These are phyloP conservation scores for Diaporthe destruens DNA, from an alignment of 2,329 filamentous ascomycete genomes.

Conservation along the genomic window DNA sequence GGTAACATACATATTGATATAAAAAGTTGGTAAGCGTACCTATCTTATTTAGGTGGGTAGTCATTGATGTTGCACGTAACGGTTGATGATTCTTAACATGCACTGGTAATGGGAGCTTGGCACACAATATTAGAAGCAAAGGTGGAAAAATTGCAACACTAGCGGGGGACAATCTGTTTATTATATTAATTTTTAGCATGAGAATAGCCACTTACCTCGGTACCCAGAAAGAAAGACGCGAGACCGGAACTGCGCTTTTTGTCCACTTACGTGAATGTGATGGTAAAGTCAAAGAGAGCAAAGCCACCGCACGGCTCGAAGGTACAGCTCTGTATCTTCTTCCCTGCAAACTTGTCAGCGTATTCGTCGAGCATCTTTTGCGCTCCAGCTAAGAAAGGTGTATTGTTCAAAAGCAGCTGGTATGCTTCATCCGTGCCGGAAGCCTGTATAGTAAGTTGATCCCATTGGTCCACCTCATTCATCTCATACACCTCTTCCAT, in stretches of 20 bases:
- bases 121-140: no score
- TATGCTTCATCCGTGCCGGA: background rate
- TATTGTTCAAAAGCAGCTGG: background rate
- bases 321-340: background rate
- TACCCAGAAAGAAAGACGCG: background rate
- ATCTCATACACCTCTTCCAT: background rate
- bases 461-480: background rate
- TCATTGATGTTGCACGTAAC: no score
- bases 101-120: no score
- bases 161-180: background rate
- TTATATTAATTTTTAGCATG: background rate
- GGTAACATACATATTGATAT: no score
- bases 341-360: background rate
- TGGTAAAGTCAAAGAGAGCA: background rate
- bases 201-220: background rate
- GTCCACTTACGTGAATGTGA: background rate
- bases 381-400: background rate
- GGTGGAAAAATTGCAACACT: background rate
- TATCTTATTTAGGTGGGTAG: no score
- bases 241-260: background rate
- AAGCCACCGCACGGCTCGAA: background rate
- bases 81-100: no score
- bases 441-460: background rate
- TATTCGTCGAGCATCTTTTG: background rate
- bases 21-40: no score